Percentiles rank a stretch among this genome's conserved stretches.
Evolutionary conservation across 2,329 filamentous ascomycete species (phyloP).

Genomic region (Penicillium psychrosexuale): DNA sequence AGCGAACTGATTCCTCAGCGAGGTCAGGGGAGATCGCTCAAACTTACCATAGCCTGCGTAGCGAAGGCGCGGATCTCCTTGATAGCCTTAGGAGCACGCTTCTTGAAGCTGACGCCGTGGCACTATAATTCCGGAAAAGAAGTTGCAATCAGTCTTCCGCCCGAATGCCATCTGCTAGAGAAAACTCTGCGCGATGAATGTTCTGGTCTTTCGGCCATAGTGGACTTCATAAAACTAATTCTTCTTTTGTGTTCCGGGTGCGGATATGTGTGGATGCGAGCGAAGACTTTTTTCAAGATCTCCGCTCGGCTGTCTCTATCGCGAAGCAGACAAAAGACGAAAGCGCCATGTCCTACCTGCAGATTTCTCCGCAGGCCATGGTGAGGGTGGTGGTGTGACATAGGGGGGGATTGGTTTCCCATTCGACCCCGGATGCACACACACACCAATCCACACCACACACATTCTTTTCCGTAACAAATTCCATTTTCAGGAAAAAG

Average conservation of each 20-base stretch:
- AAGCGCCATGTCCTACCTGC: constrained; percentile 4
- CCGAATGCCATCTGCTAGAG: constrained; percentile 48
- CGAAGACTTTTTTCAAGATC: constrained; percentile 12
- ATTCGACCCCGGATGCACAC: constrained; percentile 1
- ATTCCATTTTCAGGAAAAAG: constrained; percentile 20
- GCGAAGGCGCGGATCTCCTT: constrained; percentile 99
- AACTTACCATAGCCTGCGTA: constrained; percentile 88
- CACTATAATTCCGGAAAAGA: constrained; percentile 59
- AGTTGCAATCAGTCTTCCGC: constrained; percentile 64
- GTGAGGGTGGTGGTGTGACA: constrained; percentile 7
- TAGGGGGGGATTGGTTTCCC: constrained; percentile 6
- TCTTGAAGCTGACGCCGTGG: constrained; percentile 98
- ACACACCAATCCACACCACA: constrained; percentile 11
- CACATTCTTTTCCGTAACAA: constrained; percentile 19
- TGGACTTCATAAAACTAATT: constrained; percentile 72
- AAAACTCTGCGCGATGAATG: constrained; percentile 25
- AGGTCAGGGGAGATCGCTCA: constrained; percentile 9
- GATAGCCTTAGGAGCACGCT: constrained; percentile 95
- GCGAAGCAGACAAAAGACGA: constrained; percentile 6
- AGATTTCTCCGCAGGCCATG: constrained; percentile 12
- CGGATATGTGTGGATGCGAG: constrained; percentile 14
- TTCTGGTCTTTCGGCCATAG: constrained; percentile 44
- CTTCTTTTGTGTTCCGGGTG: constrained; percentile 34
- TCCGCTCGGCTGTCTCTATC: constrained; percentile 7
- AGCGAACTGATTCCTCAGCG: not conserved